Evolutionary conservation across 169 alveolate species (phyloP).

Genomic region (Eimeria nieschulzi): DNA sequence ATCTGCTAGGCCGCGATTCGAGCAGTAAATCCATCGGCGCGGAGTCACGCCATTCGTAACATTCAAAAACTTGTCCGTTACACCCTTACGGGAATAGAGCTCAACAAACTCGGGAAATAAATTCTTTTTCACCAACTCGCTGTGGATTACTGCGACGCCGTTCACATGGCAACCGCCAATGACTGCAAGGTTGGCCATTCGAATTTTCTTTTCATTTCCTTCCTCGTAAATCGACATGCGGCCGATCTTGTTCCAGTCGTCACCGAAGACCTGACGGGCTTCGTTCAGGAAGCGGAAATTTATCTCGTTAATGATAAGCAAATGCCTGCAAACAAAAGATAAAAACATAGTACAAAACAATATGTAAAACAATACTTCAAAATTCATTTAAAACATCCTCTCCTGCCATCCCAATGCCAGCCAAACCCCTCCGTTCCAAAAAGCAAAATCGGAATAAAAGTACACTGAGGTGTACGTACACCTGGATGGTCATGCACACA

Average conservation of each 20-base stretch:
- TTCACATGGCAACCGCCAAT: conserved; percentile 92
- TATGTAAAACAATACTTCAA: neutral
- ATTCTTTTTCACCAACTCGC: conserved; percentile 86
- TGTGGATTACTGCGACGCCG: conserved; percentile 96
- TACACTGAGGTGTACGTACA: too few species aligned
- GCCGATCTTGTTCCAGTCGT: conserved; percentile 81
- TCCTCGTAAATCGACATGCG: conserved; percentile 92
- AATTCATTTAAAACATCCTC: neutral
- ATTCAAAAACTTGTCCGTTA: conserved; percentile 90
- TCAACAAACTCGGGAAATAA: conserved; percentile 91
- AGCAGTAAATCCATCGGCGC: conserved; percentile 93
- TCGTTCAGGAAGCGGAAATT: conserved; percentile 90
- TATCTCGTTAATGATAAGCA: conserved; percentile 91
- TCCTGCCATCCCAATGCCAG: neutral
- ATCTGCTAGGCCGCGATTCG: conserved; percentile 90
- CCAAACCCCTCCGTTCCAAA: neutral
- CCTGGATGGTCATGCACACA: too few species aligned
- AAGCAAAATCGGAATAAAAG: too few species aligned
- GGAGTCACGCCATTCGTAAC: conserved; percentile 98
- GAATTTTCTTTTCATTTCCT: conserved; percentile 87
- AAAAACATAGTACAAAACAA: neutral
- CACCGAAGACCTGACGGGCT: conserved; percentile 82
- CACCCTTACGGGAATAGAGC: conserved; percentile 78
- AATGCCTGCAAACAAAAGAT: conserved; percentile 77
- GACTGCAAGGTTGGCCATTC: conserved; percentile 95